These are phyloP conservation scores for Imleria badia DNA, from an alignment of 768 basidiomycete genomes.

Conservation along the genomic window DNA sequence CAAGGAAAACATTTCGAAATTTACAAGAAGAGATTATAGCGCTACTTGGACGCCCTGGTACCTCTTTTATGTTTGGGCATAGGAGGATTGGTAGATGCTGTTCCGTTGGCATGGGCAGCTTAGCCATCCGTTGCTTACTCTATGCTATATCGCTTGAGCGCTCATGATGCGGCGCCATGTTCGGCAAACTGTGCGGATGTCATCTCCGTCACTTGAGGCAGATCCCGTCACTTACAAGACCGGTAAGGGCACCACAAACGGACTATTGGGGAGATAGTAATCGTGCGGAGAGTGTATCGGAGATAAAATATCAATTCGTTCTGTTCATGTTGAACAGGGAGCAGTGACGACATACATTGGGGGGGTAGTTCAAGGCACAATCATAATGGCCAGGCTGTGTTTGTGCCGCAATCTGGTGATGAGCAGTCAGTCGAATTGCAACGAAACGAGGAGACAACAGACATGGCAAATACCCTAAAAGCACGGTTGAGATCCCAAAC, in stretches of 20 bases:
- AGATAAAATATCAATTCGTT: too few relatives aligned
- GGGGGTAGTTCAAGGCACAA: neutral
- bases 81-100: neutral
- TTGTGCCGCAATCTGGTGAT: neutral
- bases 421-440: neutral
- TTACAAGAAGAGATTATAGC: neutral
- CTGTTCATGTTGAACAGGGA: neutral
- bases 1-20: constrained; percentile 2
- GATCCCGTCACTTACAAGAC: neutral
- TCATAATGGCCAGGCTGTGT: neutral
- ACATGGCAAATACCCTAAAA: neutral
- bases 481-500: neutral
- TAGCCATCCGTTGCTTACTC: neutral
- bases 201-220: neutral
- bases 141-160: neutral
- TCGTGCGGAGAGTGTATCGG: neutral
- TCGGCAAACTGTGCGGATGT: neutral
- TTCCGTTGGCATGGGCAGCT: neutral
- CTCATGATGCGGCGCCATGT: neutral
- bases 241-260: neutral
- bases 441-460: neutral
- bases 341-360: neutral
- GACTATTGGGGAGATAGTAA: too few relatives aligned
- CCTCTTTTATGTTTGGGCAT: constrained; percentile 9
- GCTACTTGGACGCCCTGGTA: too few relatives aligned